A percentile compares a stretch with the other conserved stretches of the same genome.
These are phyloP conservation scores for Mucor plumbeus DNA, from an alignment of 371 early-diverging fungal genomes.

Conservation along the genomic window DNA sequence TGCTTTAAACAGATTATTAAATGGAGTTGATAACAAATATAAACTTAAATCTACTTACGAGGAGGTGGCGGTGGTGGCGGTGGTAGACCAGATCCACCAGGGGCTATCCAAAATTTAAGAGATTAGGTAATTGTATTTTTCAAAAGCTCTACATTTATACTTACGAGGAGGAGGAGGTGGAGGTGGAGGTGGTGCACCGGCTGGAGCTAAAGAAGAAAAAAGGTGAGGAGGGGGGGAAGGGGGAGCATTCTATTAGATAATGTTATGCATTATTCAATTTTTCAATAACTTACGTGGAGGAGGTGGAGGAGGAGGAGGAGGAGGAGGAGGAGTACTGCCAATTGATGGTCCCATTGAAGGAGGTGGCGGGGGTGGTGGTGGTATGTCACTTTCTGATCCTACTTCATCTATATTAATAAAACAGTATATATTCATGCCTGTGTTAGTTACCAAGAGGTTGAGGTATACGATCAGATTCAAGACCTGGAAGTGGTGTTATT, in stretches of 20 bases:
- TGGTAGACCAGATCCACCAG: constrained; percentile 4
- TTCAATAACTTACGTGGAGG: constrained; percentile 22
- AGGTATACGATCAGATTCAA: constrained; percentile 7
- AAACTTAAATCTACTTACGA: neutral
- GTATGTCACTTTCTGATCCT: constrained; percentile 1
- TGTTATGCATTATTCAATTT: neutral
- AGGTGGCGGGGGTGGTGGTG: constrained; percentile 12
- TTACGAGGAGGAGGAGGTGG: constrained; percentile 23
- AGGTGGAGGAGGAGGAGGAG: constrained; percentile 28
- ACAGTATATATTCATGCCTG: neutral
- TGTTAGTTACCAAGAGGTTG: neutral
- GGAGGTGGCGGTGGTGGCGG: constrained; percentile 9
- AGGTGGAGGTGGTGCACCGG: constrained; percentile 30
- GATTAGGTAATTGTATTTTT: neutral
- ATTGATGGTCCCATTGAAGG: constrained; percentile 13
- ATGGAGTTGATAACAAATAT: neutral
- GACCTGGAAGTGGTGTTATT: neutral
- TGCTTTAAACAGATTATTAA: constrained; percentile 4
- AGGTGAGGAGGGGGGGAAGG: too few relatives aligned
- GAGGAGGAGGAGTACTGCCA: constrained; percentile 25
- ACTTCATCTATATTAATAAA: neutral
- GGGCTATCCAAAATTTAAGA: constrained; percentile 4
- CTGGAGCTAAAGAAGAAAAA: neutral
- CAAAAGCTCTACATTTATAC: neutral
- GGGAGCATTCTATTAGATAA: neutral